Conservation (phyloP, 140 eudicot species). For the Oenanthe javanica region DNA sequence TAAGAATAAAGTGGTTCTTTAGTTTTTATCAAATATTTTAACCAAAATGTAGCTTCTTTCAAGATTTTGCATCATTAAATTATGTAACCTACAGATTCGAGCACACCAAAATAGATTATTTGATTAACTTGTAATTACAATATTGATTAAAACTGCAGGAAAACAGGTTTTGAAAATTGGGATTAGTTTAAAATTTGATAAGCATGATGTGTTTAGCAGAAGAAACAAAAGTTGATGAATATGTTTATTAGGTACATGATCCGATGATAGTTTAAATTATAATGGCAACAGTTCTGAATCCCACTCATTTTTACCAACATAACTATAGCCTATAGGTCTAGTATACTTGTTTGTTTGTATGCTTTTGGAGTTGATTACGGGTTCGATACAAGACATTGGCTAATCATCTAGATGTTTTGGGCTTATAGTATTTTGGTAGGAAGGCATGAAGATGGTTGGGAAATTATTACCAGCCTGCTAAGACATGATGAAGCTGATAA, state of each 20-base stretch:
- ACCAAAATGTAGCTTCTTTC: background rate
- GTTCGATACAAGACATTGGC: background rate
- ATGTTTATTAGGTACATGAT: background rate
- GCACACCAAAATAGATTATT: background rate
- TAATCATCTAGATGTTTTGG: background rate
- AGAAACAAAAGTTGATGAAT: background rate
- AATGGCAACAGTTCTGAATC: background rate
- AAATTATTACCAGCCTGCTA: background rate
- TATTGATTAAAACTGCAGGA: background rate
- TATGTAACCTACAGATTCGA: background rate
- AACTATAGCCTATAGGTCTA: background rate
- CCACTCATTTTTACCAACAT: background rate
- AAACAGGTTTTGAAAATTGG: constrained; percentile 2
- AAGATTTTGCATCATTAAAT: background rate
- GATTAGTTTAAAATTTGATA: background rate
- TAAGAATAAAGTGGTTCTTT: background rate
- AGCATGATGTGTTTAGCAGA: background rate
- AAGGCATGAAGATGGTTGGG: too few relatives aligned
- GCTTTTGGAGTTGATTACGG: background rate
- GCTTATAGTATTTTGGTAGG: background rate
- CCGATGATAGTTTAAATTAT: background rate
- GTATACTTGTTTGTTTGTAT: background rate
- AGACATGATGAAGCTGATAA: background rate
- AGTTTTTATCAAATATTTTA: background rate
- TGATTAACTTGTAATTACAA: background rate